Base-by-base conservation (phyloP, 2,329 filamentous ascomycete species). In the Epichloe elymi region DNA sequence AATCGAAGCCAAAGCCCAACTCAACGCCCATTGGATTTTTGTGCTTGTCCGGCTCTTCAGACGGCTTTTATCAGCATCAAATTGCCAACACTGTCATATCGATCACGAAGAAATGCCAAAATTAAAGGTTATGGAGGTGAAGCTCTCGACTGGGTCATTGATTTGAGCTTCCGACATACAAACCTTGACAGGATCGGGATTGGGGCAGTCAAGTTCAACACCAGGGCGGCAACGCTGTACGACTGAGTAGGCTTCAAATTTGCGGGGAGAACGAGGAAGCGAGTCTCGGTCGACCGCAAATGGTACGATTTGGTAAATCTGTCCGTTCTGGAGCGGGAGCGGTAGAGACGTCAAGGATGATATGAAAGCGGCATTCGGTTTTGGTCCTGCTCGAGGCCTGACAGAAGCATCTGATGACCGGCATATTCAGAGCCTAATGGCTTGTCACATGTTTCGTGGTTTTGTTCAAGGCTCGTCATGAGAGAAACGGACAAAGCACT, bases 221-320 rank as follows among this genome's bases (percentile, higher is more conserved):
- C 61, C 36, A 63, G 70, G 0, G 73, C 70, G 0, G 44, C 63
- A 10, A 60, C 64, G 17, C 49, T 76, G 57, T 76, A 76, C 54
- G 59, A 68, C 56, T 62, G 63, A 40, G 51, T 75, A 8, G 73
- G 74, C 0, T 76, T 77, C 53, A 63, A 63, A 42, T 54, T 61
- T 2, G 73, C 76, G 54, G 71, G 72, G 0, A 56, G 67, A 4
- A 62, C 59, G 50, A 61, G 72, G 48, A 67, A 76, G 58, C 58
- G 60, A 1, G 52, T 71, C 6, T 75, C 67, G 63, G 62, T 67
- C 56, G 65, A 74, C 54, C 65, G 73, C 1, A 58, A 63, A 35
- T 76, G 65, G 66, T 59, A 60, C 43, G 64, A 70, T 50, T 33
- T 56, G 4, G 50, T 71, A 3, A 52, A 60, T 4, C 60, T 67